phyloP scores from a whole-genome alignment of 2,329 filamentous ascomycete species.

The Talaromyces atroroseus region DNA sequence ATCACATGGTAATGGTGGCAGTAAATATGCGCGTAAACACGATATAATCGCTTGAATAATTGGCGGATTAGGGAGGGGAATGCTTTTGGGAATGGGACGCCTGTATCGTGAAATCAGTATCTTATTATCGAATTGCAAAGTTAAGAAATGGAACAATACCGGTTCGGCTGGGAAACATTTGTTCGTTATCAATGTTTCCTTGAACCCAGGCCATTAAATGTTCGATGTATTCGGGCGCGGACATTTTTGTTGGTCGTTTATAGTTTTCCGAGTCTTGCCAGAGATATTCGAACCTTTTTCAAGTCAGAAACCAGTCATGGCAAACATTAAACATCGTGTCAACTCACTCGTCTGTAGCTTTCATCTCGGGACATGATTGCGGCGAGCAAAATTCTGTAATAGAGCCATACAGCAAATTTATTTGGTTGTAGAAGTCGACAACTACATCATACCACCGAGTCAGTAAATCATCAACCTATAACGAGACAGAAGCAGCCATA shows the following conservation, averaged over 20 bases:
- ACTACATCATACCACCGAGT: constrained; percentile 50
- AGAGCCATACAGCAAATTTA: constrained; percentile 96
- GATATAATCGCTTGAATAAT: constrained; percentile 98
- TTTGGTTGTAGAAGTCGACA: constrained; percentile 99
- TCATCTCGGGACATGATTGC: constrained; percentile 97
- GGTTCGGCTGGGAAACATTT: constrained; percentile 89
- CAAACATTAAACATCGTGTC: not conserved
- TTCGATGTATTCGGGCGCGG: constrained; percentile 94
- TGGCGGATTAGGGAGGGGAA: constrained; percentile 86
- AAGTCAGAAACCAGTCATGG: constrained; percentile 3
- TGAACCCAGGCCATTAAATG: constrained; percentile 97
- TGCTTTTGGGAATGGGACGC: constrained; percentile 89
- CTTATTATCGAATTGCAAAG: not conserved
- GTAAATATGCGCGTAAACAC: constrained; percentile 98
- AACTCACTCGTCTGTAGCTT: constrained; percentile 92
- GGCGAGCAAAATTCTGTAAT: constrained; percentile 99
- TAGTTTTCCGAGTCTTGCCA: constrained; percentile 96
- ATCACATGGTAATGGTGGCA: constrained; percentile 99
- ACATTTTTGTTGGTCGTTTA: constrained; percentile 96
- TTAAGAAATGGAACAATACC: constrained; percentile 45
- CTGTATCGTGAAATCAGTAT: constrained; percentile 34
- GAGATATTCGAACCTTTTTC: constrained; percentile 83
- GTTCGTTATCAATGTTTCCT: constrained; percentile 89
- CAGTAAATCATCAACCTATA: constrained; percentile 17
- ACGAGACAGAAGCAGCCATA: constrained; percentile 34